phyloP scores from a whole-genome alignment of 2,329 filamentous ascomycete genomes.

The Remersonia thermophila region DNA sequence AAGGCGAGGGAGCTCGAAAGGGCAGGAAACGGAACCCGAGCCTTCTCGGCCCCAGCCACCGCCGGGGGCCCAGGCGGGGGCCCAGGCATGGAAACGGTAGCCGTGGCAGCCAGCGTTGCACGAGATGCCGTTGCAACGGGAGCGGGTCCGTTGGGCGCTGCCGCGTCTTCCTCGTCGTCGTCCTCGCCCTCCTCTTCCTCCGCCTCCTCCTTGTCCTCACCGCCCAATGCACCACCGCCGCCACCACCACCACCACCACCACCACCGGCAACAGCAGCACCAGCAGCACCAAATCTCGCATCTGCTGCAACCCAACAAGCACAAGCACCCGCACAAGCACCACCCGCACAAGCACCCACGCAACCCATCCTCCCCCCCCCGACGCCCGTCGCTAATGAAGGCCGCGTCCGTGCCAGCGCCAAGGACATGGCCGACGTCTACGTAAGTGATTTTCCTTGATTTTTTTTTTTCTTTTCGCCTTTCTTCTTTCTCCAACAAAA shows the following conservation, averaged over 20 bases:
- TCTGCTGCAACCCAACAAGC: constrained; percentile 3
- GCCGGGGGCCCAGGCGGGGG: neutral
- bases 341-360: no score
- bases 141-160: constrained; percentile 10
- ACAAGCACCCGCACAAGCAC: constrained; percentile 21
- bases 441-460: constrained; percentile 47
- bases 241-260: no score
- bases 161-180: constrained; percentile 6
- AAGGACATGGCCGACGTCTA: constrained; percentile 88
- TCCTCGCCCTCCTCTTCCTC: constrained; percentile 8
- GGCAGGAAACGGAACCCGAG: constrained; percentile 1
- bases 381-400: constrained; percentile 73
- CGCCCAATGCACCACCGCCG: no score
- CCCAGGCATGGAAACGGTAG: neutral
- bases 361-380: no score
- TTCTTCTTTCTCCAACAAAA: no score
- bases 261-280: constrained; percentile 8
- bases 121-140: constrained; percentile 14
- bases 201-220: neutral
- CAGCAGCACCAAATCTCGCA: constrained; percentile 8
- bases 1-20: constrained; percentile 23
- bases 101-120: constrained; percentile 10
- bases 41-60: no score
- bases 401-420: constrained; percentile 55
- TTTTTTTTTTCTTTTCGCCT: constrained; percentile 5